Evolutionary conservation across 805 yeast species (phyloP).

Genomic region (Metschnikowia cubensis): DNA sequence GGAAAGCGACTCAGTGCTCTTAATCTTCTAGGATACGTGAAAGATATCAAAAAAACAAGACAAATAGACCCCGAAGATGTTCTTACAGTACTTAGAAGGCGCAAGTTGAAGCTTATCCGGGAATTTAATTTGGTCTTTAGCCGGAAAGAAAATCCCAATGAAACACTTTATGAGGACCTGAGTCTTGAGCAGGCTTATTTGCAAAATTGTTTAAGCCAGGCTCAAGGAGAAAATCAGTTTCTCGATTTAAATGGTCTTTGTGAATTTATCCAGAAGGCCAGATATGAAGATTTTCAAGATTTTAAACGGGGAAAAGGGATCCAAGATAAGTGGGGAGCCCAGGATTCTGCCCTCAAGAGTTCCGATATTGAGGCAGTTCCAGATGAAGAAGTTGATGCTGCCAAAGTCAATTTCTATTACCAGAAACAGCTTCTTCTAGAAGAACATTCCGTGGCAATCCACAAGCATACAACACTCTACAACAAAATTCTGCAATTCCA

Average conservation of each 20-base stretch:
- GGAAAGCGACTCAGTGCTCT: slow-evolving; percentile 1
- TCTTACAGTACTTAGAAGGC: not conserved
- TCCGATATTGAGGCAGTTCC: no score
- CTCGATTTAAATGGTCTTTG: not conserved
- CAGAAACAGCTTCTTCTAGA: slow-evolving; percentile 30
- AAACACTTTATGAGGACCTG: not conserved
- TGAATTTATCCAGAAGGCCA: not conserved
- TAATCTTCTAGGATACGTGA: not conserved
- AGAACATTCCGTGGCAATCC: slow-evolving; percentile 14
- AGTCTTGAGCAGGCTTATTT: not conserved
- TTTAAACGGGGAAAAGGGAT: not conserved
- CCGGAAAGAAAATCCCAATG: not conserved
- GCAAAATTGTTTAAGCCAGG: not conserved
- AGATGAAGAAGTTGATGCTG: no score
- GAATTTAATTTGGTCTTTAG: slow-evolving; percentile 7
- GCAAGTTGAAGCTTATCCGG: slow-evolving; percentile 2
- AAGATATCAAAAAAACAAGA: not conserved
- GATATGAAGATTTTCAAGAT: not conserved
- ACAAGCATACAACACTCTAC: not conserved
- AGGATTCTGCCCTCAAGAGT: no score
- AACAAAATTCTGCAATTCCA: not conserved
- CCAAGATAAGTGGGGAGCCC: not conserved
- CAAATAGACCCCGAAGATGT: not conserved
- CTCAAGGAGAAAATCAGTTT: not conserved
- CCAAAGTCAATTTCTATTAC: slow-evolving; percentile 15